Conservation (phyloP, 2,329 filamentous ascomycete species). For the Fusarium tjaetaba region DNA sequence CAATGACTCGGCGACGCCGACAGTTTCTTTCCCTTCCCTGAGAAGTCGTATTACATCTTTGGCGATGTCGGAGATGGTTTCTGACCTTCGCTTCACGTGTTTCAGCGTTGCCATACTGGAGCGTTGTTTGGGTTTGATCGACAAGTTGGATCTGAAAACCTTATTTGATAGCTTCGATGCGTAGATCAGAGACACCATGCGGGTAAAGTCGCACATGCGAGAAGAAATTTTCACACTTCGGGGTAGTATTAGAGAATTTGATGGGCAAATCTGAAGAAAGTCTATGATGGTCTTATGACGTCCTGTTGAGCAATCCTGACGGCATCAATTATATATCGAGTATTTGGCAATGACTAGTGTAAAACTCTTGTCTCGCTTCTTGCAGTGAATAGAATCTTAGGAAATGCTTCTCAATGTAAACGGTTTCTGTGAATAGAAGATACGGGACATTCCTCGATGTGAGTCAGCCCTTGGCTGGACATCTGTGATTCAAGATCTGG, state of each 20-base stretch:
- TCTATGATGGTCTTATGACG: background rate
- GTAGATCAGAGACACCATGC: background rate
- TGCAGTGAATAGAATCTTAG: background rate
- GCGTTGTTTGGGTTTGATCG: background rate
- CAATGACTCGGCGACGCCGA: constrained; percentile 47
- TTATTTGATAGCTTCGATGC: background rate
- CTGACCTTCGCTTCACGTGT: constrained; percentile 4
- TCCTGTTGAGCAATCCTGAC: background rate
- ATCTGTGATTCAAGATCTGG: background rate
- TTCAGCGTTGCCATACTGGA: constrained; percentile 1
- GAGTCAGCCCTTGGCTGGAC: background rate
- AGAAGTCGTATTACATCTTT: constrained; percentile 28
- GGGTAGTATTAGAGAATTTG: background rate
- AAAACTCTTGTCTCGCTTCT: background rate
- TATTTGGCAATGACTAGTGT: background rate
- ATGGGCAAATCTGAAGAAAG: background rate
- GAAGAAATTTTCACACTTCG: background rate
- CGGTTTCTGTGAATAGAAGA: too few relatives aligned
- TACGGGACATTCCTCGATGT: background rate
- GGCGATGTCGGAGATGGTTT: constrained; percentile 25
- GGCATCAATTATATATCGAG: background rate
- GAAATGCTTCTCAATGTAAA: too few relatives aligned
- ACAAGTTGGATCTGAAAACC: background rate
- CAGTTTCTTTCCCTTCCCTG: constrained; percentile 36
- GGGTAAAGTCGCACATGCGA: background rate